These are phyloP conservation scores for Rhynchosporium agropyri DNA, from an alignment of 2,329 filamentous ascomycete genomes.

Conservation along the genomic window DNA sequence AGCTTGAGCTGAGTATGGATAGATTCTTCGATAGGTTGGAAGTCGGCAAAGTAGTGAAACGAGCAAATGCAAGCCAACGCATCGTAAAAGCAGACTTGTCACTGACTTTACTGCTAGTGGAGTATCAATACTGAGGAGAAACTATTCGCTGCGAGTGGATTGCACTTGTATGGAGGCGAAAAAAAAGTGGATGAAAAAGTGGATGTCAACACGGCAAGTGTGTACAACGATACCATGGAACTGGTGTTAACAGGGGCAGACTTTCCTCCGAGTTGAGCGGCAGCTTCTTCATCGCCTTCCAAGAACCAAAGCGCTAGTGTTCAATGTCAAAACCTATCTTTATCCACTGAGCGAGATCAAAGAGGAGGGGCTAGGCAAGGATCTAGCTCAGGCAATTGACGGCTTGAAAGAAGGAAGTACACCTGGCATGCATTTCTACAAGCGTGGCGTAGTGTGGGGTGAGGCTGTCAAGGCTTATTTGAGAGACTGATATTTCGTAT, in stretches of 20 bases:
- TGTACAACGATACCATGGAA: not conserved
- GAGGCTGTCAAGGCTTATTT: slow-evolving; percentile 35
- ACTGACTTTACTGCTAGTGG: slow-evolving; percentile 42
- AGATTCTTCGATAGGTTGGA: slow-evolving; percentile 59
- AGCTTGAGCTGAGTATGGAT: slow-evolving; percentile 63
- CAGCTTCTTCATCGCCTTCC: slow-evolving; percentile 65
- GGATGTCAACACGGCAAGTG: slow-evolving; percentile 48
- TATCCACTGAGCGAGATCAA: slow-evolving; percentile 59
- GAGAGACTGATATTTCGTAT: not conserved
- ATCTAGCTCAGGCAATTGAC: slow-evolving; percentile 59
- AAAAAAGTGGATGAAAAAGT: slow-evolving; percentile 44
- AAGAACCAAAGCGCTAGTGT: slow-evolving; percentile 55
- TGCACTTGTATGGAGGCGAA: slow-evolving; percentile 48
- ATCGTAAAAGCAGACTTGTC: not conserved
- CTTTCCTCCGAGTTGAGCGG: slow-evolving; percentile 57
- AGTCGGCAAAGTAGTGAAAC: slow-evolving; percentile 55
- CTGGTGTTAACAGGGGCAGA: slow-evolving; percentile 37
- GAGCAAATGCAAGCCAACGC: slow-evolving; percentile 49
- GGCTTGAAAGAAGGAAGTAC: slow-evolving; percentile 59
- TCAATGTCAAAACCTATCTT: slow-evolving; percentile 64
- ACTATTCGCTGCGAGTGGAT: slow-evolving; percentile 46
- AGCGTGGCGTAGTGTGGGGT: slow-evolving; percentile 46
- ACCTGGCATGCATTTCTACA: slow-evolving; percentile 61
- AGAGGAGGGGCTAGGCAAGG: slow-evolving; percentile 56
- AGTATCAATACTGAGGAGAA: slow-evolving; percentile 47